Conservation (phyloP, 2,329 filamentous ascomycete genomes). For the Fusarium sp. region DNA sequence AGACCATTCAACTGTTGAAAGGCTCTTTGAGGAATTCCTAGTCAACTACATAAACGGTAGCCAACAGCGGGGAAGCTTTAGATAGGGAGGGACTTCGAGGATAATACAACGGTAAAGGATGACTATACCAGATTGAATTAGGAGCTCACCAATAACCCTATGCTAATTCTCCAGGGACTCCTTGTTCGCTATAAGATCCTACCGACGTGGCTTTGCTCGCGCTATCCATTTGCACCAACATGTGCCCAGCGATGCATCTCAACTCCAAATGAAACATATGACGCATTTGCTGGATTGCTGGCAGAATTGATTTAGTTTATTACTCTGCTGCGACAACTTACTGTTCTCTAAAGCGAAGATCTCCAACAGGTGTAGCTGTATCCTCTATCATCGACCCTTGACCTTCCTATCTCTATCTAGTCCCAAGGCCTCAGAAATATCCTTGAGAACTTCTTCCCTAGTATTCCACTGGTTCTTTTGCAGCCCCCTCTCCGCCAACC, state of each 20-base stretch:
- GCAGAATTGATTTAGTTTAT: background rate
- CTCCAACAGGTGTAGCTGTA: too few relatives aligned
- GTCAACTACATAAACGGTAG: fast-evolving
- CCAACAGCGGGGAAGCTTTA: fast-evolving
- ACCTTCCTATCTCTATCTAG: background rate
- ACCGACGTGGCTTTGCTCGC: background rate
- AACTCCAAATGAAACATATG: too few relatives aligned
- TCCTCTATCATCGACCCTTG: fast-evolving
- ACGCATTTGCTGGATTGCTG: too few relatives aligned
- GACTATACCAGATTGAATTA: background rate
- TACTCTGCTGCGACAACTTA: background rate
- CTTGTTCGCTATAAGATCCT: background rate
- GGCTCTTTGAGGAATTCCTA: background rate
- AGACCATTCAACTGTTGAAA: background rate
- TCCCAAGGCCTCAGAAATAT: background rate
- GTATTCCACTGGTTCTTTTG: background rate
- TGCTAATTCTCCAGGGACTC: background rate
- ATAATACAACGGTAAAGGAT: fast-evolving
- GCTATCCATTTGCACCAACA: background rate
- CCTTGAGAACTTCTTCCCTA: background rate
- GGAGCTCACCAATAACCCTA: fast-evolving
- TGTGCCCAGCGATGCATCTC: too few relatives aligned
- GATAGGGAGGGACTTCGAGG: background rate
- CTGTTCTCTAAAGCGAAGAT: too few relatives aligned
- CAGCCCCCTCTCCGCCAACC: fast-evolving